These are phyloP conservation scores for Brassica carinata DNA, from an alignment of 345 rosid species.

Conservation along the genomic window DNA sequence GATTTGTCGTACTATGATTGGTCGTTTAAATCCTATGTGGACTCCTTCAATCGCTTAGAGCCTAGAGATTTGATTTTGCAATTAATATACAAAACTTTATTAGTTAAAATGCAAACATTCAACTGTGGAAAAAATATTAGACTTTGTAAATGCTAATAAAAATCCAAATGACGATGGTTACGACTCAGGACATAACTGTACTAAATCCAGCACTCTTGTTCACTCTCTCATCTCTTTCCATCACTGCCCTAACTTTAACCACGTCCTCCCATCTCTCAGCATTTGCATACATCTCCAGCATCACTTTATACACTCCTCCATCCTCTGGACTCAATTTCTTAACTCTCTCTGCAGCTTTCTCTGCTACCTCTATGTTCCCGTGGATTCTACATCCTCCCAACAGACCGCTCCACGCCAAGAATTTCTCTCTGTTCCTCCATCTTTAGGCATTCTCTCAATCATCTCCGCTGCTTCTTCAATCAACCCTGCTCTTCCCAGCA, in stretches of 20 bases:
- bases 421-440: slow-evolving; percentile 43
- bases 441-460: slow-evolving; percentile 56
- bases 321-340: slow-evolving; percentile 66
- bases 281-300: slow-evolving; percentile 69
- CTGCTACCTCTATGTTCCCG: slow-evolving; percentile 66
- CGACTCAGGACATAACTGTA: slow-evolving; percentile 42
- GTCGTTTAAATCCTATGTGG: too few species aligned
- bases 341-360: slow-evolving; percentile 64
- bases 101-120: background rate
- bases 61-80: background rate
- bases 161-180: slow-evolving; percentile 18
- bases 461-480: slow-evolving; percentile 62
- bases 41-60: too few species aligned
- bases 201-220: slow-evolving; percentile 61
- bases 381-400: slow-evolving; percentile 79
- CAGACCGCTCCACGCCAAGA: slow-evolving; percentile 74
- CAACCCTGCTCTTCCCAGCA: slow-evolving; percentile 74
- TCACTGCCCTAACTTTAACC: slow-evolving; percentile 50
- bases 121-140: too few species aligned
- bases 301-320: slow-evolving; percentile 68
- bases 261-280: slow-evolving; percentile 75
- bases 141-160: too few species aligned
- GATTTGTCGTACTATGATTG: too few species aligned
- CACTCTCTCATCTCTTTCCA: slow-evolving; percentile 47
- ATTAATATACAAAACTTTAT: background rate